Conservation (phyloP, 1,284 basidiomycete species). For the Leccinum huronense region DNA sequence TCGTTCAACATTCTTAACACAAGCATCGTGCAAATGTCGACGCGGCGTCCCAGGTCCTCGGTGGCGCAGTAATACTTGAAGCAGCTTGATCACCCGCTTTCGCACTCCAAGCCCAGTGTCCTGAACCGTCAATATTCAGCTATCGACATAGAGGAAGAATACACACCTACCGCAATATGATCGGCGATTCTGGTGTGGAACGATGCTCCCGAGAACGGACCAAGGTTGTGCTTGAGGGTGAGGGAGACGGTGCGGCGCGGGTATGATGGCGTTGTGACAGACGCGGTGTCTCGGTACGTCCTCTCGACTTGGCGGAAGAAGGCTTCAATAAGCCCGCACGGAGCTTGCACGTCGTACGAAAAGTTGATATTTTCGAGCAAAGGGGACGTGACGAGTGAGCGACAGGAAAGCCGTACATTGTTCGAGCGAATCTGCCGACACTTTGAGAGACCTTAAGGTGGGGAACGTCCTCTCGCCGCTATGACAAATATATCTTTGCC, state of each 20-base stretch:
- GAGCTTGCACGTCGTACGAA: constrained; percentile 33
- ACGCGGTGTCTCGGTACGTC: constrained; percentile 13
- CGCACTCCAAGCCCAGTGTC: constrained; percentile 92
- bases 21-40: constrained; percentile 84
- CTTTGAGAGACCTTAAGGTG: constrained; percentile 25
- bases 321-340: constrained; percentile 21
- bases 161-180: constrained; percentile 72
- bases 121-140: constrained; percentile 38
- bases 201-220: constrained; percentile 17
- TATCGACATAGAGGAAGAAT: background rate
- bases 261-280: background rate
- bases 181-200: constrained; percentile 72
- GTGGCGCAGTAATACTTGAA: constrained; percentile 80
- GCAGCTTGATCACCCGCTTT: constrained; percentile 91
- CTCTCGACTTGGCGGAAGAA: constrained; percentile 28
- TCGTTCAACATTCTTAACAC: constrained; percentile 86
- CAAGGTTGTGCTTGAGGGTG: constrained; percentile 31
- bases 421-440: constrained; percentile 26
- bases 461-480: constrained; percentile 20
- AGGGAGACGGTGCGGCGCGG: constrained; percentile 19
- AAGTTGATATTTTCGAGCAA: constrained; percentile 24
- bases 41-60: constrained; percentile 56
- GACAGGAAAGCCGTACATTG: constrained; percentile 31
- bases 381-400: constrained; percentile 23
- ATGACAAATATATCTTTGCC: background rate